Base-by-base conservation (phyloP, 352 stramenopile genomes). In the Phytophthora fragariae region DNA sequence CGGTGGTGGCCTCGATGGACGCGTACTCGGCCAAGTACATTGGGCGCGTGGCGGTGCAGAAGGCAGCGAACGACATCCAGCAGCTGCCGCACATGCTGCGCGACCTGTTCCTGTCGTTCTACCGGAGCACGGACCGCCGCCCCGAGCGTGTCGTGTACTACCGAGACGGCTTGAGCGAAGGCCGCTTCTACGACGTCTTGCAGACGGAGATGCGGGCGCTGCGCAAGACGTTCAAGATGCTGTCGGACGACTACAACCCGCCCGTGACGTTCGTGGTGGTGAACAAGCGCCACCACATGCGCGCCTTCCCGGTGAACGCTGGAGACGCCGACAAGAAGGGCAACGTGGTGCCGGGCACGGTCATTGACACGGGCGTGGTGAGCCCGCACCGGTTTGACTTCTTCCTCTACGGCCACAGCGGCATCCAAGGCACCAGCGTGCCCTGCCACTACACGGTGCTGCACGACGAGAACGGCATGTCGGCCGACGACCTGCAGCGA, bases 271-370 rank as follows among this genome's bases (percentile, higher is more conserved):
- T 97, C 66, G 81, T 97, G 21, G 70, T 96, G 14, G 88, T 95
- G 19, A 89, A 96, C 72, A 97, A 97, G 79, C 88, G 91, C 21
- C 91, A 97, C 79, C 85, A 96, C 76, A 94, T 87, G 56, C 81
- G 91, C 0, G 66, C 93, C 5, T 97, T 95, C 59, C 63, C 79
- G 0, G 47, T 72, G 2, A 80, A 79, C 37, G 9, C 59, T 6
- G 57, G 49, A 8, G 71, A 91, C 24, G 75, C 59, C 0, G 88
- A 95, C 65, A 72, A 75, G 44, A 92, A 85, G 19, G 86, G 85
- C 24, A 93, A 93, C 37, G 80, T 92, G 29, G 76, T 86, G 29
- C 78, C 84, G 4, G 86, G 86, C 3, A 93, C 86, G 10, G 88
- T 97, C 31, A 79, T 97, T 2, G 91, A 97, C 73, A 89, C 59